Base-by-base conservation (phyloP, 129 eudicot species). In the Rutidosis leptorrhynchoides region DNA sequence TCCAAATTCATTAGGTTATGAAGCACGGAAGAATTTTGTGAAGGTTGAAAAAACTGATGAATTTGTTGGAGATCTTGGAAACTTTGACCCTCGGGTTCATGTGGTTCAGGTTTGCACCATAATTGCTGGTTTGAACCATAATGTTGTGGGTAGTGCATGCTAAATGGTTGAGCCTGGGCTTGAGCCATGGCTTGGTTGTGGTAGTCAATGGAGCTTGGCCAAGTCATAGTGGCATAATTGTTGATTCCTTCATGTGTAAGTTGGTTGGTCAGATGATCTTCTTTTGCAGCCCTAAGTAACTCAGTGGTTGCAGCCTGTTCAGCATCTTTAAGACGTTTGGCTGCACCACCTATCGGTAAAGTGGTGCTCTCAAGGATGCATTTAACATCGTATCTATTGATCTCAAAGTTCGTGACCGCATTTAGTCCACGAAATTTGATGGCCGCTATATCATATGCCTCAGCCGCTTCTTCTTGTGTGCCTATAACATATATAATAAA, bases 391-490 rank as follows among this genome's bases (percentile, higher is more conserved):
- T 92, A 92, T 42, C 91, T 72, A 43, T 69, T 92, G 32, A 88
- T 88, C 48, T 92, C 98, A 6, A 92, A 92, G 79, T 92, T 92
- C 0, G 98, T 92, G 14, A 92, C 98, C 0, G 98, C 98, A 7
- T 84, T 92, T 24, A 88, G 56, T 22, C 98, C 96, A 0, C 98
- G 90, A 52, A 91, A 91, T 40, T 88, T 91, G 9, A 91, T 91
- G 62, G 98, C 98, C 3, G 98, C 98, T 25, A 88, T 84, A 80
- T 92, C 98, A 7, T 92, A 92, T 1, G 98, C 98, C 58, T 92
- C 98, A n/a, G 98, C 98, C 46, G 98, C 98, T 80, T 88, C 98
- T 75, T 92, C 98, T 64, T 92, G 98, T 2, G 98, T 92, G 61
- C 91, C 98, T 91, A 61, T 4, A 67, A 40, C 4, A 2, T 24